Evolutionary conservation across 1,139 yeast species (phyloP), one percentile per base, ranked within the genome.

Genomic region (Pichia terricola): DNA sequence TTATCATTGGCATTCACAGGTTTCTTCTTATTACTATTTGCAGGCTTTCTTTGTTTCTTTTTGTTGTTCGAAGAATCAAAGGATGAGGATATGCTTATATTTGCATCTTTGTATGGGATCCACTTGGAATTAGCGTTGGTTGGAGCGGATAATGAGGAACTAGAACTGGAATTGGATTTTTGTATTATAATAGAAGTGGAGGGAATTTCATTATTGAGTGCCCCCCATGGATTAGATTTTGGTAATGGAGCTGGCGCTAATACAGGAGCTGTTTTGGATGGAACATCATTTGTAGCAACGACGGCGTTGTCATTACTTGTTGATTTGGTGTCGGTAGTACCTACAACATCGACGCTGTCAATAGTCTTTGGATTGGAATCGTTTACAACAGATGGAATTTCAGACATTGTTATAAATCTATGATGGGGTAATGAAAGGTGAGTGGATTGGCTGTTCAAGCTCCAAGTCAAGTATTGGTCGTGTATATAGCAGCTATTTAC

Each of bases 201-300:
- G 3, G 35, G 25, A n/a, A 37, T 38, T 11, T 41, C 26, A 9
- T 41, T 37, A 4, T 38, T 41, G 3, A 42, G 22, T 27, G 68
- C 56, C 37, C 83, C 84, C 94, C 94, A 82, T 7, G 81, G 86
- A 44, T 79, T 78, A 41, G 74, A 77, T 38, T 72, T 62, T 38
- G 94, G 94, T 44, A 81, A 74, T 8, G 91, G 91, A 39, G 94
- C 94, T 6, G 89, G 89, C 16, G 85, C 51, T 26, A 52, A 42
- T 5, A 34, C 28, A 10, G 39, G n/a, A n/a, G 41, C 10, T 6
- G 6, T 37, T n/a, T n/a, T n/a, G n/a, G n/a, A n/a, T n/a, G n/a
- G n/a, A n/a, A n/a, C n/a, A n/a, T n/a, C 32, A 36, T 36, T 28
- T 11, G 38, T 2, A 11, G 16, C 11, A 6, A n/a, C n/a, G n/a